Percentiles rank a stretch among this genome's conserved stretches.
Conservation (phyloP, 2,329 filamentous ascomycete species). For the Chaetomium olivaceum region DNA sequence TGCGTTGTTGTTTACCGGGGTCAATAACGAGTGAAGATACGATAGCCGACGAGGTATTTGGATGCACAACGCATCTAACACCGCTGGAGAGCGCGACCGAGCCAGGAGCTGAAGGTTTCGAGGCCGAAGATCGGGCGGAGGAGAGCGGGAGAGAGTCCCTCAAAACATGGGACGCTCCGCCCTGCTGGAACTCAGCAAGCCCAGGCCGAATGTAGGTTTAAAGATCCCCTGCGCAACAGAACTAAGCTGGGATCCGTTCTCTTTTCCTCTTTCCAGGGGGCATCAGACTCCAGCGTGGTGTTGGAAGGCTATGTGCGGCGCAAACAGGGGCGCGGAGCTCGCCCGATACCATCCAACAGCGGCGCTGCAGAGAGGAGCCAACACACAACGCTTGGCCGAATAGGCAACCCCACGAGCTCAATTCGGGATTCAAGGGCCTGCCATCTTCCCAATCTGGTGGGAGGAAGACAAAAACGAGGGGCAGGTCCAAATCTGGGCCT, state of each 20-base stretch:
- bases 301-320: conserved; percentile 13
- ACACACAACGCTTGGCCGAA: conserved; percentile 1
- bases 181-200: neutral
- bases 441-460: conserved; percentile 2
- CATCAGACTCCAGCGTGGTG: neutral
- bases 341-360: conserved; percentile 4
- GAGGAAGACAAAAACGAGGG: neutral
- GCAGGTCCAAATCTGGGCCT: neutral
- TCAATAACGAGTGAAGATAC: neutral
- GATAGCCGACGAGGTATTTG: neutral
- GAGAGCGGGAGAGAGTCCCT: neutral
- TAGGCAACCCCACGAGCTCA: neutral
- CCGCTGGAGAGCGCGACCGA: neutral
- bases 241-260: neutral
- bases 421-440: neutral
- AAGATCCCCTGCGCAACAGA: neutral
- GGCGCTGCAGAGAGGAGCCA: conserved; percentile 11
- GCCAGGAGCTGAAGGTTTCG: neutral
- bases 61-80: conserved; percentile 3
- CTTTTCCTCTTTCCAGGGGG: neutral
- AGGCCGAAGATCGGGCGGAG: neutral
- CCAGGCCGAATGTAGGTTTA: neutral
- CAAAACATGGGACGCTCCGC: conserved; percentile 3
- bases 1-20: neutral
- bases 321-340: conserved; percentile 2